Conservation (phyloP, 75 land plant genomes). For the Pseudotsuga menziesii region DNA sequence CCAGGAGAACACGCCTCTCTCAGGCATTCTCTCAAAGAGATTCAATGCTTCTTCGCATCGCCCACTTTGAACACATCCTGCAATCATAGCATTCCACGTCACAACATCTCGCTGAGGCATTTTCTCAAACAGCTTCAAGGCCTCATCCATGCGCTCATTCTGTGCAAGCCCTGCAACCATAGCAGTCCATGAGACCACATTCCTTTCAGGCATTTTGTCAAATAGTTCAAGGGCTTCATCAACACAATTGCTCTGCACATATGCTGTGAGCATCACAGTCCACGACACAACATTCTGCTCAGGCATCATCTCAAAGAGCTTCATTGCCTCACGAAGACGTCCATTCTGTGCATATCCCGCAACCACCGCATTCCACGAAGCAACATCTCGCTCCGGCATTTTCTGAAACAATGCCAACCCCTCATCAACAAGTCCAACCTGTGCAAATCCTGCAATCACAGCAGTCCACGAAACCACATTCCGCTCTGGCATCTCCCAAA, state of each 20-base stretch:
- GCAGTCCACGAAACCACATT: slow-evolving; percentile 24
- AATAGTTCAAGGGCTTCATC: slow-evolving; percentile 19
- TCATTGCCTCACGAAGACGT: background rate
- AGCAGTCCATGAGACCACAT: slow-evolving; percentile 29
- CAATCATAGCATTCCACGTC: no score
- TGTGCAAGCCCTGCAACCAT: slow-evolving; percentile 58
- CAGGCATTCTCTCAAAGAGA: no score
- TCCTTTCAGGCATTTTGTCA: slow-evolving; percentile 16
- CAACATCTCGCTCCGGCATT: background rate
- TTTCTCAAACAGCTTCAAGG: slow-evolving; percentile 30
- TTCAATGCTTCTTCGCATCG: no score
- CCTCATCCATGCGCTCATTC: slow-evolving; percentile 32
- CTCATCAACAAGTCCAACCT: slow-evolving; percentile 17
- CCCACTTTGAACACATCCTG: no score
- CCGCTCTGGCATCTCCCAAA: slow-evolving; percentile 32
- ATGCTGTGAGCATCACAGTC: slow-evolving; percentile 22
- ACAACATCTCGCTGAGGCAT: slow-evolving; percentile 23
- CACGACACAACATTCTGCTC: slow-evolving; percentile 37
- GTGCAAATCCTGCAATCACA: slow-evolving; percentile 23
- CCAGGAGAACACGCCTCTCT: no score
- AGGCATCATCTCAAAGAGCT: background rate
- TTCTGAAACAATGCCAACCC: slow-evolving; percentile 20
- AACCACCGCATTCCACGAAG: slow-evolving; percentile 4
- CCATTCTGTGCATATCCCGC: background rate
- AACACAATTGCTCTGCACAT: slow-evolving; percentile 19